These are phyloP conservation scores for Cladophialophora chaetospira DNA, from an alignment of 2,329 filamentous ascomycete genomes.

Conservation along the genomic window DNA sequence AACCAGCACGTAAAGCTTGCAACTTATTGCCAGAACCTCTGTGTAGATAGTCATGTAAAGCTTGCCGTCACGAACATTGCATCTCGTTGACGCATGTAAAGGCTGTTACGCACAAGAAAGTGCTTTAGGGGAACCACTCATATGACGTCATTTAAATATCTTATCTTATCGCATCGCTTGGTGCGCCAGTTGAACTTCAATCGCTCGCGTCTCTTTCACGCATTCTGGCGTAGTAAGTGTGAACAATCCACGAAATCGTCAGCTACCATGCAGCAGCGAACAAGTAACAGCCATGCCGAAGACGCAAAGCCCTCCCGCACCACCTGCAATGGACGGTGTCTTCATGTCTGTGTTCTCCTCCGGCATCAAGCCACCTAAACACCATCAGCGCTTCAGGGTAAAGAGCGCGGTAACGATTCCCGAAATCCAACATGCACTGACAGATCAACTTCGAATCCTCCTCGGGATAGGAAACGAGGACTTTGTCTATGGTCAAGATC, in stretches of 20 bases:
- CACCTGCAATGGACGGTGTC: background rate
- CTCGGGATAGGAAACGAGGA: conserved; percentile 25
- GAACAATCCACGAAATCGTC: background rate
- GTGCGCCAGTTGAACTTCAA: too few relatives aligned
- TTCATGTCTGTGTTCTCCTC: conserved; percentile 28
- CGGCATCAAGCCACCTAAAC: conserved; percentile 17
- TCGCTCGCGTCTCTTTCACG: too few relatives aligned
- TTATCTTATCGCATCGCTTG: too few relatives aligned
- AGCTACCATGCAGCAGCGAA: background rate
- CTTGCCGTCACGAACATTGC: too few relatives aligned
- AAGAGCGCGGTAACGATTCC: conserved; percentile 11
- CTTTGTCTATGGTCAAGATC: conserved; percentile 19
- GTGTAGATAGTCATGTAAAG: too few relatives aligned
- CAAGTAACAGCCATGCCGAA: conserved; percentile 5
- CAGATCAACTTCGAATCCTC: conserved; percentile 16
- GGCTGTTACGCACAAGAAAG: too few relatives aligned
- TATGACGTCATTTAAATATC: too few relatives aligned
- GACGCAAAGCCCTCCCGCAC: conserved; percentile 1
- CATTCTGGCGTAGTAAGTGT: too few relatives aligned
- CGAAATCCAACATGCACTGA: conserved; percentile 12
- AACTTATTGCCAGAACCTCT: too few relatives aligned
- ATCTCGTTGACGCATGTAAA: too few relatives aligned
- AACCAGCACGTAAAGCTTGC: too few relatives aligned
- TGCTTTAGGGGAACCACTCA: too few relatives aligned
- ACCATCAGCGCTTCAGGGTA: conserved; percentile 16